Evolutionary conservation across 108 stramenopile species (phyloP).

Genomic region (Halocafeteria seosinensis): DNA sequence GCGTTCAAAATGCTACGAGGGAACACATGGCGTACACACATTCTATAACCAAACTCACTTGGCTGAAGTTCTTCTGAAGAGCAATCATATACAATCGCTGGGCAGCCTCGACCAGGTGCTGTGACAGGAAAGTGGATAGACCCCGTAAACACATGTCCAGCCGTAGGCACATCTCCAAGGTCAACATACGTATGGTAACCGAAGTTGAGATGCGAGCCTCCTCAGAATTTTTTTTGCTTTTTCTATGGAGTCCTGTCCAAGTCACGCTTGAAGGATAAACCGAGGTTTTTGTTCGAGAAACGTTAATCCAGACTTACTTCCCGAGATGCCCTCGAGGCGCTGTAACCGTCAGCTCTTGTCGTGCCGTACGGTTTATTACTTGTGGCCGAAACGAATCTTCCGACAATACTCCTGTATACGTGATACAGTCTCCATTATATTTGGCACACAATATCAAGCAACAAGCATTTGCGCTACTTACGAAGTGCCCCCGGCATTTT

Average conservation of each 20-base stretch:
- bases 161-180: not conserved
- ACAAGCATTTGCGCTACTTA: too few species aligned
- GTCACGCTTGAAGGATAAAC: slow-evolving; percentile 37
- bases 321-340: not conserved
- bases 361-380: not conserved
- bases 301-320: not conserved
- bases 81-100: slow-evolving; percentile 72
- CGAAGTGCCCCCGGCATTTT: not conserved
- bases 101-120: slow-evolving; percentile 67
- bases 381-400: not conserved
- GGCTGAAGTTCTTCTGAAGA: slow-evolving; percentile 82
- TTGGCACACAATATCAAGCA: too few species aligned
- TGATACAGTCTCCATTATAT: too few species aligned
- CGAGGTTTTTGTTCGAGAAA: not conserved
- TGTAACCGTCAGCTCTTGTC: not conserved
- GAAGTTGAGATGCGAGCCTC: slow-evolving; percentile 47
- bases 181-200: slow-evolving; percentile 31
- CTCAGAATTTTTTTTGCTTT: slow-evolving; percentile 56
- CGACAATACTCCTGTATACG: not conserved
- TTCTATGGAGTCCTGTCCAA: slow-evolving; percentile 67
- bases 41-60: too few species aligned
- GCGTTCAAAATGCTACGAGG: too few species aligned
- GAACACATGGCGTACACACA: too few species aligned
- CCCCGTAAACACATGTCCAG: not conserved
- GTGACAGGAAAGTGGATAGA: not conserved